Percentiles rank a stretch among this genome's conserved stretches.
These are phyloP conservation scores for Hsuehochloa calcarea DNA, from an alignment of 176 grass and related monocot species.

Conservation along the genomic window DNA sequence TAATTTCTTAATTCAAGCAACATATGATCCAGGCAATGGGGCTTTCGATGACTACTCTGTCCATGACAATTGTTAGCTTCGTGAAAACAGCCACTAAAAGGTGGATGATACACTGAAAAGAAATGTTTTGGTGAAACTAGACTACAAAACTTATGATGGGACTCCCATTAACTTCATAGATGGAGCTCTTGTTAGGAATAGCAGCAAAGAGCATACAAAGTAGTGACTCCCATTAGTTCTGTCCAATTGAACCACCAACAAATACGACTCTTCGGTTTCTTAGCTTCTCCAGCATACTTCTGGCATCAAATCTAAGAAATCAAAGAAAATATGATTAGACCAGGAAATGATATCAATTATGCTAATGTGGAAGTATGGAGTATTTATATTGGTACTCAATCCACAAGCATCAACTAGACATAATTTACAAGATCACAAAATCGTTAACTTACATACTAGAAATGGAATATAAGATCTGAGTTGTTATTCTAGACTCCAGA, in stretches of 20 bases:
- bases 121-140: background rate
- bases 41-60: background rate
- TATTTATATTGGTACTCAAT: background rate
- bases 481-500: background rate
- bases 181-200: constrained; percentile 58
- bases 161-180: constrained; percentile 83
- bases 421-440: background rate
- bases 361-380: background rate
- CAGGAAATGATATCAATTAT: background rate
- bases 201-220: constrained; percentile 75
- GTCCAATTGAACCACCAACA: constrained; percentile 85
- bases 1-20: background rate
- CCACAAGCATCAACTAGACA: background rate
- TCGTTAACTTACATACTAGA: background rate
- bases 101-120: background rate
- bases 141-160: constrained; percentile 52
- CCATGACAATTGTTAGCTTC: background rate
- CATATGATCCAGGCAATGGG: background rate
- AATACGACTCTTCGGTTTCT: constrained; percentile 69
- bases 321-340: background rate
- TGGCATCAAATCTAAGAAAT: constrained; percentile 62
- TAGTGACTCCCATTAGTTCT: constrained; percentile 95
- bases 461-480: background rate
- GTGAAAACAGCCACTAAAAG: background rate
- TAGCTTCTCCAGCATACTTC: constrained; percentile 60